A percentile compares a stretch with the other conserved stretches of the same genome.
phyloP scores from a whole-genome alignment of 306 rosid genomes.

The Cucumis sativus region DNA sequence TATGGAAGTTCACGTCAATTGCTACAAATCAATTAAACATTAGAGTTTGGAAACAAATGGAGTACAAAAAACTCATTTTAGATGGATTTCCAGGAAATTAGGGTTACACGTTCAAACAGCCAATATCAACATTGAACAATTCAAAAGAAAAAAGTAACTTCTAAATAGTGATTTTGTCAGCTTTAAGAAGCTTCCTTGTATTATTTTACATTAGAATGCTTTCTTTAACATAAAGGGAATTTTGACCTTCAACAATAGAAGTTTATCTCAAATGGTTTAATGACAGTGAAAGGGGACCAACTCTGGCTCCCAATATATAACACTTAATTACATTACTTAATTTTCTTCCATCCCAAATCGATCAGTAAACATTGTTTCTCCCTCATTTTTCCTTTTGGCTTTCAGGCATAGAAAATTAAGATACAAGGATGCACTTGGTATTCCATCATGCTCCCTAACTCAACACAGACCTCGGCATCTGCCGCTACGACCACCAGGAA shows the following conservation, averaged over 20 bases:
- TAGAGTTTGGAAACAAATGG: not conserved
- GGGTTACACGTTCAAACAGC: not conserved
- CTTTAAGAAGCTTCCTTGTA: not conserved
- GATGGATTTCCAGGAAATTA: not conserved
- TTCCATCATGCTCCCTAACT: not conserved
- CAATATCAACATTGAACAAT: not conserved
- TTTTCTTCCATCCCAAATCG: not conserved
- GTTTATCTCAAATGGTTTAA: not conserved
- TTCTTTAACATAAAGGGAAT: not conserved
- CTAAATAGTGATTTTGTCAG: not conserved
- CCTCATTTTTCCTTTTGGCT: not conserved
- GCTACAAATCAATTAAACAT: not conserved
- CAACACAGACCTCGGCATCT: not conserved
- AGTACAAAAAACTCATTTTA: not conserved
- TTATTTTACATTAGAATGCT: not conserved
- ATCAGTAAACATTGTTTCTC: not conserved
- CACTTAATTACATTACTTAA: not conserved
- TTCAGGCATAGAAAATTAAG: not conserved
- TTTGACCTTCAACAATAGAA: not conserved
- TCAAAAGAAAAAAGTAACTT: not conserved
- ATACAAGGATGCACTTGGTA: not conserved
- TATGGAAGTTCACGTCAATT: too few relatives aligned
- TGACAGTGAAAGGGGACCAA: not conserved
- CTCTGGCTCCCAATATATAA: not conserved
- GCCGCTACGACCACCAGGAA: not conserved